These are phyloP conservation scores for Pisolithus albus DNA, from an alignment of 768 basidiomycete genomes.

Conservation along the genomic window DNA sequence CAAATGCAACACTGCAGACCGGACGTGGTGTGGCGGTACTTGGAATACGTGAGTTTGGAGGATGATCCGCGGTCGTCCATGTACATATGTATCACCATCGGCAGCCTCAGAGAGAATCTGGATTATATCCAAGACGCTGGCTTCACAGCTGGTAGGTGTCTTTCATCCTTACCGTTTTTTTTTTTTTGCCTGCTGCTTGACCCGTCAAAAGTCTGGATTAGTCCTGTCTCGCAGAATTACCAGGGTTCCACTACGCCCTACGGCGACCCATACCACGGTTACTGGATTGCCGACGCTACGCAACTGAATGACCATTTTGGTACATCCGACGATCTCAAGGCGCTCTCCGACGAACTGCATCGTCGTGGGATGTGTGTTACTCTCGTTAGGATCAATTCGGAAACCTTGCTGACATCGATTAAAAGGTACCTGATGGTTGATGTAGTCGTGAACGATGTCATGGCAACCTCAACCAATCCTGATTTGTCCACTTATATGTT, in stretches of 20 bases:
- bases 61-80: not conserved
- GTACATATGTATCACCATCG: not conserved
- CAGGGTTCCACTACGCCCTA: slow-evolving; percentile 63
- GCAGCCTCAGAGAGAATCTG: slow-evolving; percentile 61
- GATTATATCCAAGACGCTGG: slow-evolving; percentile 82
- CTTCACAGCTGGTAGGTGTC: slow-evolving; percentile 60
- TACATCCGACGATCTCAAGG: slow-evolving; percentile 62
- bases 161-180: not conserved
- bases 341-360: slow-evolving; percentile 61
- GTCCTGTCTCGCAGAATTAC: slow-evolving; percentile 75
- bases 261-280: slow-evolving; percentile 82
- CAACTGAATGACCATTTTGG: slow-evolving; percentile 68
- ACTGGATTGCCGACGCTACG: slow-evolving; percentile 70
- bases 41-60: slow-evolving; percentile 50
- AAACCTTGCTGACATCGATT: not conserved
- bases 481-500: slow-evolving; percentile 64
- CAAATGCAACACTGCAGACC: slow-evolving; percentile 50
- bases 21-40: slow-evolving; percentile 83
- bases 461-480: slow-evolving; percentile 56
- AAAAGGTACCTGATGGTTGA: slow-evolving; percentile 77
- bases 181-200: not conserved
- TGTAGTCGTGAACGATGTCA: slow-evolving; percentile 81
- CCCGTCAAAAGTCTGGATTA: slow-evolving; percentile 61
- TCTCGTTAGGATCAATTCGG: not conserved
- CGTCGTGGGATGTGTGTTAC: slow-evolving; percentile 55